Evolutionary conservation across 306 rosid genomes (phyloP), one percentile per base, ranked within the genome.

Genomic region (Oxytropis ochrocephala): DNA sequence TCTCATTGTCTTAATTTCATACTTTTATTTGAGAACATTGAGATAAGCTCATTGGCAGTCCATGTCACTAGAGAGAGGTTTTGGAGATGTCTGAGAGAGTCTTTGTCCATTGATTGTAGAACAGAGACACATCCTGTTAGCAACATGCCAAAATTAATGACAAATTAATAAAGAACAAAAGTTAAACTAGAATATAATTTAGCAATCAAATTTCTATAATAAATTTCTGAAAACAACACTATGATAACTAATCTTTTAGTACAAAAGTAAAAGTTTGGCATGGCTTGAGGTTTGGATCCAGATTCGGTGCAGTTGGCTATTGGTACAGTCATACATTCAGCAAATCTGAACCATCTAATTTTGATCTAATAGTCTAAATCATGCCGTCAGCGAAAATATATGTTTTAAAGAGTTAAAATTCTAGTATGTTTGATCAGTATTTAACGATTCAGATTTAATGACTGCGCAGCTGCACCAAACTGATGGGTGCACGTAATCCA

Each of bases 61-160:
- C 96, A 89, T 17, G 96, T 92, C 75, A 89, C 87, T 1, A 86
- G 85, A 18, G 90, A 88, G 64, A 92, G 91, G 67, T 89, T 85
- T 75, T 64, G 65, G 13, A 92, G 95, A 16, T 82, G 72, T 41
- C 75, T 48, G n/a, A 86, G 42, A 55, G 88, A 76, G 21, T 83
- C 88, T 32, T 79, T 80, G 11, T 83, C 78, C 41, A 63, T 8
- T 32, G 78, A 78, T 64, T 69, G 46, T 4, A 81, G 29, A 43
- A 46, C 53, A 18, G 82, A 70, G 39, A 62, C 73, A 61, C 78
- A 55, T 21, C 79, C 96, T 80, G 43, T 76, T 50, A 44, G 18
- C n/a, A 73, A 41, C 19, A 36, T 68, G 55, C 65, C 56, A 64
- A 46, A 46, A 42, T 29, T 5, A 33, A 56, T 24, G 55, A 36